Conservation (phyloP, 78 protist species). For the Speleostelium caveatum region DNA sequence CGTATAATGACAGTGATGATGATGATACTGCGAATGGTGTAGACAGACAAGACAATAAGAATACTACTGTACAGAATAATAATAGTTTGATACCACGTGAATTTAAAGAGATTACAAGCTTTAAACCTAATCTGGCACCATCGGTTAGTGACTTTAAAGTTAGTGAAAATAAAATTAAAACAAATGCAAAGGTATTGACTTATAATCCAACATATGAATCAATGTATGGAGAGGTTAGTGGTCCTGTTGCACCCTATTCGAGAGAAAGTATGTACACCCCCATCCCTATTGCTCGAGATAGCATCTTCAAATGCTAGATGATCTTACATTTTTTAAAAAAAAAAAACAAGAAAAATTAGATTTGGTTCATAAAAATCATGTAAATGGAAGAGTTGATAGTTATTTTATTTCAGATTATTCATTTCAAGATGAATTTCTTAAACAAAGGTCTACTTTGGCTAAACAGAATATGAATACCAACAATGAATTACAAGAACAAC, state of each 20-base stretch:
- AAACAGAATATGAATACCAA: constrained; percentile 13
- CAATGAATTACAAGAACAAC: background rate
- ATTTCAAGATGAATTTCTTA: constrained; percentile 50
- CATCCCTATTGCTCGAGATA: too few relatives aligned
- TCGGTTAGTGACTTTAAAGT: constrained; percentile 2
- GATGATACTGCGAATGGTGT: too few relatives aligned
- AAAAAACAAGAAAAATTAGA: too few relatives aligned
- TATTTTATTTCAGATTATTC: constrained; percentile 40
- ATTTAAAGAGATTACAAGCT: constrained; percentile 10
- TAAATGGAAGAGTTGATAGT: constrained; percentile 45
- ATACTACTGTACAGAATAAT: background rate
- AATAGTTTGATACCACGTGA: background rate
- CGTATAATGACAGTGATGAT: background rate
- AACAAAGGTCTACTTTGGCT: constrained; percentile 4
- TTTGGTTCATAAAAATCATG: constrained; percentile 60
- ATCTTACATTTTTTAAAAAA: too few relatives aligned
- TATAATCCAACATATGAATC: constrained; percentile 46
- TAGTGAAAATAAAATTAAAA: constrained; percentile 34
- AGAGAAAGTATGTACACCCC: too few relatives aligned
- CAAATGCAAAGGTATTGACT: constrained; percentile 17
- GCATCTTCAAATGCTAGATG: too few relatives aligned
- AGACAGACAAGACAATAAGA: too few relatives aligned
- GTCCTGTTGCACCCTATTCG: constrained; percentile 59
- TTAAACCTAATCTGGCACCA: constrained; percentile 43
- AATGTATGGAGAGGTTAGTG: constrained; percentile 41